Base-by-base conservation (phyloP, 2,329 filamentous ascomycete species). In the Colletotrichum euphorbiae region DNA sequence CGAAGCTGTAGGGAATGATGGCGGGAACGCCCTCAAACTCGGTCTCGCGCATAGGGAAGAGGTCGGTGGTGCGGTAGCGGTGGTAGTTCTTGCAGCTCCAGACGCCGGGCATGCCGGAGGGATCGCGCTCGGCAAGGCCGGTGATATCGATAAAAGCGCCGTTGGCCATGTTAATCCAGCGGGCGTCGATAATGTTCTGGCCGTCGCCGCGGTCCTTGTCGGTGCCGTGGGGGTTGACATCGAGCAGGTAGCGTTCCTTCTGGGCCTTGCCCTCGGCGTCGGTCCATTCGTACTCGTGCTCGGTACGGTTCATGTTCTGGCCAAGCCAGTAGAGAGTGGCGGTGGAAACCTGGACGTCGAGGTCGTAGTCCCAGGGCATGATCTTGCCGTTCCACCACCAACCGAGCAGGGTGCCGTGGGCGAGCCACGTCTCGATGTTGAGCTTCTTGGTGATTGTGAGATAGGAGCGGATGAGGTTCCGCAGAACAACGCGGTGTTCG, bases 371-470 rank as follows among this genome's bases (percentile, higher is more conserved):
- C 92, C 92, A 94, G 0, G 92, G 92, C 81, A 94, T 88, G 75
- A 93, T 89, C 79, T 88, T 80, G 46, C 83, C 86, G 76, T 93
- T 95, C 93, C 93, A 97, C 91, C 92, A 96, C 93, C 93, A 97
- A 12, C 93, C 93, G 21, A 97, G 82, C 56, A 96, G 80, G 4
- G 93, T 94, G 55, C 93, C 93, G 77, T 97, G 93, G 43, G 93
- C 93, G 67, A 97, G 88, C 93, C 93, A 96, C 0, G 93, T 95
- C 79, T 95, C 92, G 70, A 93, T 80, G 6, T 88, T 87, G 61
- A 90, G 83, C 17, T 86, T 82, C 50, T 83, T 81, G 77, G 92
- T 91, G 63, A 87, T 89, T 51, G 84, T 83, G 50, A 96, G 84
- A 79, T 96, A 96, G 58, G 91, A 90, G 70, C 89, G 87, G 71